phyloP scores from a whole-genome alignment of 352 stramenopile species.

The Phytophthora cactorum region DNA sequence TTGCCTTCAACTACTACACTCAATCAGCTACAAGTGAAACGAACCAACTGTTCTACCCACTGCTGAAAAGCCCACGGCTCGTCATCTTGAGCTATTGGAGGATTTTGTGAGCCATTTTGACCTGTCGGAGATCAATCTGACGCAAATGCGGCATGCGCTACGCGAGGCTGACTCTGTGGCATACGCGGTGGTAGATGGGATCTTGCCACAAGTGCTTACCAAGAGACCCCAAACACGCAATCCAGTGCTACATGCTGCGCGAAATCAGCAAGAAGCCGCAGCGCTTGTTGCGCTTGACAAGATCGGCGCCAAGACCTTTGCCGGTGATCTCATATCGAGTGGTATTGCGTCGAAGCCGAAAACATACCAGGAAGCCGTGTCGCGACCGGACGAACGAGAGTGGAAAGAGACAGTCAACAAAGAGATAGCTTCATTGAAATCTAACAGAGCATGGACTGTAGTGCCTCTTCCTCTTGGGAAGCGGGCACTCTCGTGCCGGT shows the following conservation, averaged over 20 bases:
- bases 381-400: neutral
- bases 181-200: conserved; percentile 3
- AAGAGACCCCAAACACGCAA: neutral
- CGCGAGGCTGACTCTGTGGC: neutral
- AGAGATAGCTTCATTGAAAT: neutral
- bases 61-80: too few relatives aligned
- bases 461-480: neutral
- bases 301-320: neutral
- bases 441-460: conserved; percentile 2
- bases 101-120: neutral
- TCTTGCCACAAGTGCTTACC: conserved; percentile 7
- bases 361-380: neutral
- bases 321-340: neutral
- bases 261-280: conserved; percentile 11
- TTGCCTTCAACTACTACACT: neutral
- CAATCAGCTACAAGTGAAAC: neutral
- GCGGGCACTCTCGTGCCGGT: neutral
- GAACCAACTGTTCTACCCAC: neutral
- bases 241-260: neutral
- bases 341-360: too few relatives aligned
- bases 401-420: neutral
- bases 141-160: neutral
- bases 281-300: conserved; percentile 4
- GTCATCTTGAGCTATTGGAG: neutral
- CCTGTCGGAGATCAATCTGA: neutral